Evolutionary conservation across 495 filamentous ascomycete genomes (phyloP).

Genomic region (Elaphomyces granulatus): DNA sequence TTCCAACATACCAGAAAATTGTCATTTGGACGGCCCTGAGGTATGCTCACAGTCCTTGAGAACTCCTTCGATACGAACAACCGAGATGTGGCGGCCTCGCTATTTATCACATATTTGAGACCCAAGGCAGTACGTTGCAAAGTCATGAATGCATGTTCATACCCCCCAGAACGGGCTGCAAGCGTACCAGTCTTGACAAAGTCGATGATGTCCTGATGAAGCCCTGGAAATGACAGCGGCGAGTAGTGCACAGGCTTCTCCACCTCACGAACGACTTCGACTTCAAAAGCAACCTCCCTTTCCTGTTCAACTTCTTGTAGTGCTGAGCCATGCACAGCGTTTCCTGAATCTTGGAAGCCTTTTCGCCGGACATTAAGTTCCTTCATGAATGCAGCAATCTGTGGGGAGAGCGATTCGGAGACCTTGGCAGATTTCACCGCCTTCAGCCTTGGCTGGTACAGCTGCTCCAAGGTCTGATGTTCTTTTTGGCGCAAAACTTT

Average conservation of each 20-base stretch:
- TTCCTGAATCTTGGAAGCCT: constrained; percentile 6
- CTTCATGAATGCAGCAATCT: constrained; percentile 13
- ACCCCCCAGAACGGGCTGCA: constrained; percentile 4
- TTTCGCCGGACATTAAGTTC: constrained; percentile 19
- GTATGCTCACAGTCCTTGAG: constrained; percentile 17
- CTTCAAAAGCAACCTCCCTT: constrained; percentile 31
- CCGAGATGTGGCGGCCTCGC: constrained; percentile 7
- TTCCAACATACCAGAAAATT: constrained; percentile 23
- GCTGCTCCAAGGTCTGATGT: constrained; percentile 29
- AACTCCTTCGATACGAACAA: constrained; percentile 31
- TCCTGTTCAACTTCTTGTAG: constrained; percentile 42
- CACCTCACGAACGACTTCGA: constrained; percentile 36
- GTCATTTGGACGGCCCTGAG: constrained; percentile 14
- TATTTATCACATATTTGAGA: constrained; percentile 17
- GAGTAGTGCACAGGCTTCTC: constrained; percentile 6
- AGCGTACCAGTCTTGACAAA: constrained; percentile 28
- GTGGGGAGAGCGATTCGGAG: constrained; percentile 12
- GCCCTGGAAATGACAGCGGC: constrained; percentile 16
- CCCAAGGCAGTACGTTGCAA: constrained; percentile 21
- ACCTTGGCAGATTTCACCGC: constrained; percentile 10
- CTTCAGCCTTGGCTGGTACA: constrained; percentile 21
- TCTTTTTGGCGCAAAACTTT: constrained; percentile 25
- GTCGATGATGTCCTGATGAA: constrained; percentile 21
- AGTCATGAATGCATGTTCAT: constrained; percentile 18
- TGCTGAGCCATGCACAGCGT: constrained; percentile 25